Percentiles rank a stretch among this genome's conserved stretches.
phyloP scores from a whole-genome alignment of 1,139 yeast genomes.

The Magnusiomyces fungicola region DNA sequence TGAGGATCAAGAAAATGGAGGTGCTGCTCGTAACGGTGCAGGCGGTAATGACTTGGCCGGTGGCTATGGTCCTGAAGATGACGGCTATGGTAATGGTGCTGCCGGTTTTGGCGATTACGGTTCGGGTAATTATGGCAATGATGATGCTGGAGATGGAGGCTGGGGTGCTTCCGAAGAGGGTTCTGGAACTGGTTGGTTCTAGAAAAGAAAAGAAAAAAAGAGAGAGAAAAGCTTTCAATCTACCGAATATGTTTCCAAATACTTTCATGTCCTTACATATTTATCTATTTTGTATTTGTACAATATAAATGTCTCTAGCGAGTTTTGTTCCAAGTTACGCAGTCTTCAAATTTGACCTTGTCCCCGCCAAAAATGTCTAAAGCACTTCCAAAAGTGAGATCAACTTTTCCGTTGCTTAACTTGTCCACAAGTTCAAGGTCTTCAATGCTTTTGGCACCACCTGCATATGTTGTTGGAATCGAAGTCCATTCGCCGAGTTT shows the following conservation, averaged over 20 bases:
- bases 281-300: too few relatives aligned
- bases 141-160: neutral
- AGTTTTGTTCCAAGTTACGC: conserved; percentile 59
- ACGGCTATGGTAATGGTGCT: conserved; percentile 9
- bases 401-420: conserved; percentile 75
- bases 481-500: conserved; percentile 73
- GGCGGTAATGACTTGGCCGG: conserved; percentile 9
- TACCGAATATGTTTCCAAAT: too few relatives aligned
- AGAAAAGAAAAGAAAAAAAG: too few relatives aligned
- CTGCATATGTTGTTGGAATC: conserved; percentile 85
- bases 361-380: conserved; percentile 90
- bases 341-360: conserved; percentile 65
- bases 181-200: conserved; percentile 1
- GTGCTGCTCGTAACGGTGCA: conserved; percentile 5
- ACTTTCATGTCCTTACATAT: too few relatives aligned
- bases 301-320: neutral
- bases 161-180: neutral
- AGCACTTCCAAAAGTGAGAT: conserved; percentile 87
- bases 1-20: conserved; percentile 36
- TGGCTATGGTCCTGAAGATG: conserved; percentile 9
- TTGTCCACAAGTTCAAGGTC: conserved; percentile 61
- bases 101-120: conserved; percentile 4
- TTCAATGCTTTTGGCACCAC: conserved; percentile 74
- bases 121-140: neutral
- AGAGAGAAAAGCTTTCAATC: too few relatives aligned